phyloP scores from a whole-genome alignment of 495 filamentous ascomycete species.

The Letharia columbiana region DNA sequence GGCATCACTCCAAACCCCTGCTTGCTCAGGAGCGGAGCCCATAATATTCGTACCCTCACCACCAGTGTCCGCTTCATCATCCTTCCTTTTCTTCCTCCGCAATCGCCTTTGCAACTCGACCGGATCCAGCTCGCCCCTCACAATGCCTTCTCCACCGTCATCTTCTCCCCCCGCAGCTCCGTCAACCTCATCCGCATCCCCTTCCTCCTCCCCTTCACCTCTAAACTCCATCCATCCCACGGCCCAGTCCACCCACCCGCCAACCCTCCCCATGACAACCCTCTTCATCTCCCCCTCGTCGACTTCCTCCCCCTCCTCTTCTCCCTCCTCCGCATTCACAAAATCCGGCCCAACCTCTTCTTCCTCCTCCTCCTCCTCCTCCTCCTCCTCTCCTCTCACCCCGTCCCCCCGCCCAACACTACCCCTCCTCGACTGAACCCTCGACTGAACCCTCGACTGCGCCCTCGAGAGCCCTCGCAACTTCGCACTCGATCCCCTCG shows the following conservation, averaged over 20 bases:
- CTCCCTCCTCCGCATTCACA: conserved; percentile 7
- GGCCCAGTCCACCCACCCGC: conserved; percentile 25
- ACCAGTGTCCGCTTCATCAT: not conserved
- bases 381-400: conserved; percentile 1
- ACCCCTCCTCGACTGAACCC: not conserved
- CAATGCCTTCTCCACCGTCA: not conserved
- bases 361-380: conserved; percentile 5
- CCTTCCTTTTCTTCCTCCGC: conserved; percentile 8
- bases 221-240: conserved; percentile 24
- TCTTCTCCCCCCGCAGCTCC: conserved; percentile 4
- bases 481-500: not conserved
- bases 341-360: conserved; percentile 2
- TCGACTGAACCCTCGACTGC: not conserved
- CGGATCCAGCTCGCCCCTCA: not conserved
- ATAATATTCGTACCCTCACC: not conserved
- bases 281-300: conserved; percentile 25
- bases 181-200: conserved; percentile 1
- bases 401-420: not conserved
- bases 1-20: conserved; percentile 18
- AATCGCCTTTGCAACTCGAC: conserved; percentile 13
- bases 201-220: conserved; percentile 8
- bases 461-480: not conserved
- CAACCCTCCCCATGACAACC: conserved; percentile 23
- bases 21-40: conserved; percentile 11
- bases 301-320: conserved; percentile 14